phyloP scores from a whole-genome alignment of 805 yeast genomes.

The Ogataea paradorogensis region DNA sequence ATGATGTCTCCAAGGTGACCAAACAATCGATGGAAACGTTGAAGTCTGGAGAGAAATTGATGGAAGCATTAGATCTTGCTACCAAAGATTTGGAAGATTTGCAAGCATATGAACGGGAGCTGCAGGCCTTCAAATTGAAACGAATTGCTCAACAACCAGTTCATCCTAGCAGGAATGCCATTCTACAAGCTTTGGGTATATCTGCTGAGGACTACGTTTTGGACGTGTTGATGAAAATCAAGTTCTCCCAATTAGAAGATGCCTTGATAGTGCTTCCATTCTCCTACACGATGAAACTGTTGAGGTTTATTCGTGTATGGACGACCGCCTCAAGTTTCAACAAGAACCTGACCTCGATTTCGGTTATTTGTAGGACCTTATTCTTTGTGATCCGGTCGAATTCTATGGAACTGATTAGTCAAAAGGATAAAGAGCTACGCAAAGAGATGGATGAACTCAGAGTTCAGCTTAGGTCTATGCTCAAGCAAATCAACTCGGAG shows the following conservation, averaged over 20 bases:
- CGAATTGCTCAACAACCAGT: conserved; percentile 49
- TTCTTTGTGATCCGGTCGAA: conserved; percentile 72
- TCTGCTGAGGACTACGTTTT: conserved; percentile 78
- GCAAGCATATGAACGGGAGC: conserved; percentile 47
- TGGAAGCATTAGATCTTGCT: conserved; percentile 90
- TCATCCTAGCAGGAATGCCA: conserved; percentile 63
- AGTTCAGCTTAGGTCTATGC: conserved; percentile 53
- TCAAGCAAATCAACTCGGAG: conserved; percentile 50
- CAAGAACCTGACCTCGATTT: conserved; percentile 46
- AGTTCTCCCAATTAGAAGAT: conserved; percentile 85
- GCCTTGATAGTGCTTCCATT: conserved; percentile 89
- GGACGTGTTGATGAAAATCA: conserved; percentile 65
- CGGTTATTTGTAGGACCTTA: conserved; percentile 69
- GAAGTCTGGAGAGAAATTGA: conserved; percentile 88
- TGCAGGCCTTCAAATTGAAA: conserved; percentile 36
- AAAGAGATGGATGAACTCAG: conserved; percentile 64
- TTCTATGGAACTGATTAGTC: conserved; percentile 72
- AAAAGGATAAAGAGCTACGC: conserved; percentile 61
- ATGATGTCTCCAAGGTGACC: conserved; percentile 62
- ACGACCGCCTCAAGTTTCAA: conserved; percentile 46
- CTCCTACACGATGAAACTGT: conserved; percentile 68
- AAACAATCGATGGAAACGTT: conserved; percentile 87
- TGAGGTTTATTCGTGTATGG: conserved; percentile 76
- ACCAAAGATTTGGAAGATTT: conserved; percentile 60
- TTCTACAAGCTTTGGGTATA: conserved; percentile 69